Percentiles rank a stretch among this genome's conserved stretches.
phyloP scores from a whole-genome alignment of 805 yeast species.

The Tetrapisispora phaffii region DNA sequence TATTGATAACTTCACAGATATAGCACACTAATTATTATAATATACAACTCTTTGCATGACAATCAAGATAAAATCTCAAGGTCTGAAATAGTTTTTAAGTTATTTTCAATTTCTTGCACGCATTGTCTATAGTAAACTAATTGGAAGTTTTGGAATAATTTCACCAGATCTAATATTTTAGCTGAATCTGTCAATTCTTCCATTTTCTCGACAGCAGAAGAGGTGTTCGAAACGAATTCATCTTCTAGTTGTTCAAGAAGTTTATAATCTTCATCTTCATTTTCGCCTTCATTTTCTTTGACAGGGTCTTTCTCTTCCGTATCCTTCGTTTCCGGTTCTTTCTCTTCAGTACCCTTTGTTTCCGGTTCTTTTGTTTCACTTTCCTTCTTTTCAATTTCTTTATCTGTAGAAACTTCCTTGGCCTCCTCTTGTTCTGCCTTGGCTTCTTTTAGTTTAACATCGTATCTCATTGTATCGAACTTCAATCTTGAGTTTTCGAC shows the following conservation, averaged over 20 bases:
- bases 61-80: slow-evolving; percentile 9
- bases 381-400: slow-evolving; percentile 8
- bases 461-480: slow-evolving; percentile 62
- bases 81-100: slow-evolving; percentile 34
- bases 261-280: slow-evolving; percentile 29
- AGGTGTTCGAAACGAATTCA: slow-evolving; percentile 70
- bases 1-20: neutral
- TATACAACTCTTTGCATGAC: neutral
- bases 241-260: slow-evolving; percentile 57
- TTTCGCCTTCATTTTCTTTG: slow-evolving; percentile 3
- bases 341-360: slow-evolving; percentile 5
- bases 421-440: slow-evolving; percentile 35
- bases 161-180: slow-evolving; percentile 52
- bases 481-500: slow-evolving; percentile 63
- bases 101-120: slow-evolving; percentile 37
- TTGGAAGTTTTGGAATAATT: slow-evolving; percentile 61
- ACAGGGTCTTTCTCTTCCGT: slow-evolving; percentile 3
- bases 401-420: slow-evolving; percentile 34
- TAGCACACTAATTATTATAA: neutral
- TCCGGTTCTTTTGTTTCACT: slow-evolving; percentile 4
- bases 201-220: slow-evolving; percentile 72
- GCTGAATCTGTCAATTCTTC: slow-evolving; percentile 59
- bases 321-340: neutral
- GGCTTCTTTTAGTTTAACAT: slow-evolving; percentile 31
- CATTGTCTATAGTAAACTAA: slow-evolving; percentile 51